Base-by-base conservation (phyloP, 805 yeast species). In the Teunomyces kruisii region DNA sequence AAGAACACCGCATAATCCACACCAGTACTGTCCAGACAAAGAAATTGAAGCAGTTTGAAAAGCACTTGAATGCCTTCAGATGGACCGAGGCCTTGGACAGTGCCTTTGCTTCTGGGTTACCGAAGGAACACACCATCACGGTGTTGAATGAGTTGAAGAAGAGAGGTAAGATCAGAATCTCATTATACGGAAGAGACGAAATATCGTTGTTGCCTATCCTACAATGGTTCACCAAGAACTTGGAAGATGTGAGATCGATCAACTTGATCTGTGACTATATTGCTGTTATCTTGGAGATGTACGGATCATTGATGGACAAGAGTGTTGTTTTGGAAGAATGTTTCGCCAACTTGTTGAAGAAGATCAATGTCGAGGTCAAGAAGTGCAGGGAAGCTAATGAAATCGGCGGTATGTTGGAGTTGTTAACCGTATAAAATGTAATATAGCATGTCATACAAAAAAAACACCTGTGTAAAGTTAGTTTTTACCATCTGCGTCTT, bases 1-100 rank as follows among this genome's bases (percentile, higher is more conserved):
- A 82, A 51, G 98, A 92, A 61, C 86, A 86, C 58, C 74, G 79
- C 43, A 72, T 86, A 3, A 74, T 87, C 28, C 77, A 78, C 45
- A 88, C 88, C 50, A 76, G 80, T 49, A 63, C 74, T 31, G 72
- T 71, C 39, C 70, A 73, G 44, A 51, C 61, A 29, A 88, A 84
- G 64, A 86, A 86, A 59, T 75, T 89, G 46, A 84, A 84, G 64
- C 84, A 81, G 39, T 92, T 84, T 59, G 99, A 94, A 64, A 85
- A 78, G 59, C 85, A 86, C 57, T 74, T 94, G 50, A 87, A 88
- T 59, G 86, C 86, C 22, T 94, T 94, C 74, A 81, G 86, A 59
- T 94, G 98, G 97, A 63, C 83, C 2, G 97, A 91, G 53, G 97
- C 98, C 4, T 74, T 94, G 36, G 96, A 92, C 62, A 76, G 84